Base-by-base conservation (phyloP, 257 asterid species). In the Gynochthodes officinalis region DNA sequence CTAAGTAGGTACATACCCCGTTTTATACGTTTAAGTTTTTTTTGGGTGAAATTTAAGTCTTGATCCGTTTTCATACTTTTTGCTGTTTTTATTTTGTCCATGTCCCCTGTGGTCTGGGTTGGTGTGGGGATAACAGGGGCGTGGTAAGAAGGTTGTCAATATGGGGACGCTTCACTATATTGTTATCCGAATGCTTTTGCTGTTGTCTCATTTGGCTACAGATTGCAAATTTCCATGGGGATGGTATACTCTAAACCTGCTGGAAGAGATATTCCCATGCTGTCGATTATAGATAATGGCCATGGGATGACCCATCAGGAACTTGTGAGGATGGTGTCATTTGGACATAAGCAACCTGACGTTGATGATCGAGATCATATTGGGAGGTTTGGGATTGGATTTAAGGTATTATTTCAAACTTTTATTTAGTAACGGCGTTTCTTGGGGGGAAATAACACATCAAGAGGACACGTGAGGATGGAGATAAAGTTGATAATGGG, bases 361-460 rank as follows among this genome's bases (percentile, higher is more conserved):
- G 71, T 57, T 25, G 88, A 82, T 77, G 88, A 86, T 65, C 80
- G 86, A 21, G 72, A 90, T 76, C 89, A 66, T 59, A 87, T 90
- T 40, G 96, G 96, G 62, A 89, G 84, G 83, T 90, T 87, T 71
- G 97, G 97, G 64, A 82, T 90, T 83, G 97, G 97, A 62, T 90
- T 90, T 74, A 90, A 90, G 97, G 97, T 90, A 77, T 28, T 60
- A 40, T 44, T 39, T 15, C 40, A 39, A 32, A 7, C 67, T 33
- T 10, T 10, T 49, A 40, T 11, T 48, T n/a, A 4, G 43, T 6
- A 48, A 39, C 12, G 19, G 7, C 3, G 10, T 37, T 39, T 8
- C 53, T 70, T n/a, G 28, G 52, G 15, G 32, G 53, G 14, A 5
- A 3, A 9, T 0, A 53, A 37, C 7, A 40, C 33, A 35, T 13